These are phyloP conservation scores for Komagataella populi DNA, from an alignment of 805 yeast genomes.

Conservation along the genomic window DNA sequence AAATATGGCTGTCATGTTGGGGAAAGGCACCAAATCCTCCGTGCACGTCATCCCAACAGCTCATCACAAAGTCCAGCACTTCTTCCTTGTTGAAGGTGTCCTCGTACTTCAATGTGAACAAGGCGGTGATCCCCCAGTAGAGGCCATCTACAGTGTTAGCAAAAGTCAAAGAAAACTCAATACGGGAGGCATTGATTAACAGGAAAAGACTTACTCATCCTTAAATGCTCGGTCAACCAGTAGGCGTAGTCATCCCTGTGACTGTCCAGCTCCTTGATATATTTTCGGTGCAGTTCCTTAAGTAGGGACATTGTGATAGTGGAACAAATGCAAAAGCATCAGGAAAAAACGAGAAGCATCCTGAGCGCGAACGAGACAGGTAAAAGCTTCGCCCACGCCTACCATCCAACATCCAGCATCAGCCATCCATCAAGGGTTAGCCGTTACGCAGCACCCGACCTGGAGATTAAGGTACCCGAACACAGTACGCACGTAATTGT, in stretches of 20 bases:
- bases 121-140: constrained; percentile 88
- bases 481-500: no score
- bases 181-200: not conserved
- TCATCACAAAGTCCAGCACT: constrained; percentile 52
- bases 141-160: constrained; percentile 39
- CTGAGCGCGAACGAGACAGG: not conserved
- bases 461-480: no score
- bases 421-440: no score
- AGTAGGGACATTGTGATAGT: constrained; percentile 1
- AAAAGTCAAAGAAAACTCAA: not conserved
- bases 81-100: constrained; percentile 47
- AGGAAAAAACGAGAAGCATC: not conserved
- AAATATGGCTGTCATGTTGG: constrained; percentile 75
- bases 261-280: constrained; percentile 39
- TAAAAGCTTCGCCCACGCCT: not conserved
- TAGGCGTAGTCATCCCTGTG: constrained; percentile 54
- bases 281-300: constrained; percentile 43
- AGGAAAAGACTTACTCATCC: constrained; percentile 35
- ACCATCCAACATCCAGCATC: no score
- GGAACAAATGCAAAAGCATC: not conserved
- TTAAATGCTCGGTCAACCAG: constrained; percentile 82
- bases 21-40: constrained; percentile 93
- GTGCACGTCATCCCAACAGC: constrained; percentile 39
- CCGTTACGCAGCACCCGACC: no score
- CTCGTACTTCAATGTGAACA: constrained; percentile 42